Percentiles rank a stretch among this genome's conserved stretches.
Conservation (phyloP, 2,329 filamentous ascomycete species). For the Trichoderma semiorbis region DNA sequence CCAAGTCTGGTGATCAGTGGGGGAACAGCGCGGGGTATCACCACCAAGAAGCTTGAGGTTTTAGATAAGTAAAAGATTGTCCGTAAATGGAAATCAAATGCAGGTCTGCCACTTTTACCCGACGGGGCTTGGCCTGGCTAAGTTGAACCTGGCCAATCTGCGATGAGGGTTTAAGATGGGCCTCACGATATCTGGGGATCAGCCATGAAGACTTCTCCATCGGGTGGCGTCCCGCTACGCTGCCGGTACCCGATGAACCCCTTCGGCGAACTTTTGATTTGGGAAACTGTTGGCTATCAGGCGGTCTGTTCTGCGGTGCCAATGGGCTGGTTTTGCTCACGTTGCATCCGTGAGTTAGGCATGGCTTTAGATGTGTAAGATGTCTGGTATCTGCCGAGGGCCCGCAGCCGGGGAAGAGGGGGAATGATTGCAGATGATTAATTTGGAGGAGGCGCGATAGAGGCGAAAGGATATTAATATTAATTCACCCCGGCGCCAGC, state of each 20-base stretch:
- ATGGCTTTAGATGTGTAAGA: background rate
- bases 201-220: background rate
- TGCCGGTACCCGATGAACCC: slow-evolving; percentile 6
- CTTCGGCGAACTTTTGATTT: slow-evolving; percentile 14
- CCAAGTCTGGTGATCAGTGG: slow-evolving; percentile 3
- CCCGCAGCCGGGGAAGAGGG: background rate
- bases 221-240: background rate
- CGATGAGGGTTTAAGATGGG: background rate
- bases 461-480: background rate
- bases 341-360: background rate
- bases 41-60: background rate
- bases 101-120: slow-evolving; percentile 13
- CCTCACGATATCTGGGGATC: slow-evolving; percentile 2
- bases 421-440: background rate
- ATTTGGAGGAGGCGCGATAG: background rate
- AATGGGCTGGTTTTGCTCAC: background rate
- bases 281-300: background rate
- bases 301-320: background rate
- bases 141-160: background rate
- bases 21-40: slow-evolving; percentile 9
- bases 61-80: background rate
- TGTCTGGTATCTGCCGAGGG: background rate
- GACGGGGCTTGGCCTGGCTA: background rate
- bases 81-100: background rate
- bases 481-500: background rate